A percentile compares a stretch with the other conserved stretches of the same genome.
These are phyloP conservation scores for Microdochium paspali DNA, from an alignment of 2,329 filamentous ascomycete species.

Conservation along the genomic window DNA sequence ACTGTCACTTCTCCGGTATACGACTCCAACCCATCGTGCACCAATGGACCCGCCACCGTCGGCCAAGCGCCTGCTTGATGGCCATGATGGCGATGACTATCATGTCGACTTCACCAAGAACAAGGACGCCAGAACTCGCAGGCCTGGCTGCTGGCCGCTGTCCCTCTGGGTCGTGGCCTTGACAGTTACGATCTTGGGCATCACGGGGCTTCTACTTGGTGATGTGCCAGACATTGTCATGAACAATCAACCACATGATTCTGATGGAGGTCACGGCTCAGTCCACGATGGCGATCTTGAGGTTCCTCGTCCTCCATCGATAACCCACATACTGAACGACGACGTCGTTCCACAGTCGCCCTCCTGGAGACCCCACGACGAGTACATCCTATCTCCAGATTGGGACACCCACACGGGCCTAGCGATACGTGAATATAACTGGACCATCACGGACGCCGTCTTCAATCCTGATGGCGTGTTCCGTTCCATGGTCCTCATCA, in stretches of 20 bases:
- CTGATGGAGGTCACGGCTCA: background rate
- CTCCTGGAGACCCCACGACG: conserved; percentile 13
- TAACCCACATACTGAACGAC: background rate
- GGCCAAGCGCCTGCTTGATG: no score
- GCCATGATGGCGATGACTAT: background rate
- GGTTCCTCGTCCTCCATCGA: background rate
- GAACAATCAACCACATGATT: no score
- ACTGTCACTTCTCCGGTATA: no score
- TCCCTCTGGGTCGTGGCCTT: background rate
- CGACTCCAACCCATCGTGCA: no score
- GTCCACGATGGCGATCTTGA: background rate
- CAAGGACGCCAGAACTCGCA: background rate
- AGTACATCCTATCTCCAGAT: conserved; percentile 45
- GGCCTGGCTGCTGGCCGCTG: background rate
- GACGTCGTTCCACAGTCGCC: background rate
- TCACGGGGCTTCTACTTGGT: background rate
- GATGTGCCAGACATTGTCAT: background rate
- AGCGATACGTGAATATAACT: conserved; percentile 46
- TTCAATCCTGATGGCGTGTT: conserved; percentile 52
- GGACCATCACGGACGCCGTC: conserved; percentile 47
- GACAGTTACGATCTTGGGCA: background rate
- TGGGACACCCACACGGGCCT: conserved; percentile 46
- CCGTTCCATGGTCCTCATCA: conserved; percentile 58
- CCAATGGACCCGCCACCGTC: no score
- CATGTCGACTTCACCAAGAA: background rate